Percentiles rank a stretch among this genome's conserved stretches.
phyloP scores from a whole-genome alignment of 495 filamentous ascomycete genomes.

The Geopyxis carbonaria region DNA sequence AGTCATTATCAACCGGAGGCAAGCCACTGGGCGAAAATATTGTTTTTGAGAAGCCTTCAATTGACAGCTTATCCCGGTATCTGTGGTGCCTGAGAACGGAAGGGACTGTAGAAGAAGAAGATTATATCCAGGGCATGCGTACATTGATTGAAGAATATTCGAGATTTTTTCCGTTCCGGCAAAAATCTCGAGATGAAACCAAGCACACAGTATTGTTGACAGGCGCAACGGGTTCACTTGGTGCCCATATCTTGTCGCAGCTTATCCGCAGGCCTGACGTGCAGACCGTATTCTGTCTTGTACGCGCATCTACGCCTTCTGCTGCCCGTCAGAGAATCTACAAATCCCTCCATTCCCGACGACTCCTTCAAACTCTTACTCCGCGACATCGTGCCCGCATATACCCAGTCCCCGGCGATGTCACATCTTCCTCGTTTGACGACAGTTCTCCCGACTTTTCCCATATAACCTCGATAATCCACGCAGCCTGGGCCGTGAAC shows the following conservation, averaged over 20 bases:
- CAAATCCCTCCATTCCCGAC: constrained; percentile 11
- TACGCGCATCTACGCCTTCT: constrained; percentile 25
- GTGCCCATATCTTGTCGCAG: constrained; percentile 35
- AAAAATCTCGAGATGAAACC: too few species aligned
- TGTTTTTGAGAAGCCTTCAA: constrained; percentile 23
- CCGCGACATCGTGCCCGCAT: too few species aligned
- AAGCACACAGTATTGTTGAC: constrained; percentile 34
- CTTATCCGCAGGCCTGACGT: constrained; percentile 32
- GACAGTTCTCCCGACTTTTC: too few species aligned
- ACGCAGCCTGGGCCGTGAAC: constrained; percentile 56
- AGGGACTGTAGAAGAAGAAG: constrained; percentile 24
- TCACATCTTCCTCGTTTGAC: too few species aligned
- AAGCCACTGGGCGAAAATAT: constrained; percentile 7
- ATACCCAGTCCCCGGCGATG: too few species aligned
- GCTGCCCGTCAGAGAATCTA: constrained; percentile 13
- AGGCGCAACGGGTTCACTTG: constrained; percentile 42
- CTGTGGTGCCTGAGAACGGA: constrained; percentile 27
- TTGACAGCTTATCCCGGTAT: constrained; percentile 26
- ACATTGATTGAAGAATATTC: constrained; percentile 36
- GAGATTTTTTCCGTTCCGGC: too few species aligned
- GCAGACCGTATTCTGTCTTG: constrained; percentile 36
- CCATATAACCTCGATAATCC: constrained; percentile 36
- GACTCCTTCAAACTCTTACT: too few species aligned
- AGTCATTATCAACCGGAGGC: constrained; percentile 26
- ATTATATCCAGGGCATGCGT: too few species aligned